These are phyloP conservation scores for Spongiforma sp. DNA, from an alignment of 1,284 basidiomycete species.

Conservation along the genomic window DNA sequence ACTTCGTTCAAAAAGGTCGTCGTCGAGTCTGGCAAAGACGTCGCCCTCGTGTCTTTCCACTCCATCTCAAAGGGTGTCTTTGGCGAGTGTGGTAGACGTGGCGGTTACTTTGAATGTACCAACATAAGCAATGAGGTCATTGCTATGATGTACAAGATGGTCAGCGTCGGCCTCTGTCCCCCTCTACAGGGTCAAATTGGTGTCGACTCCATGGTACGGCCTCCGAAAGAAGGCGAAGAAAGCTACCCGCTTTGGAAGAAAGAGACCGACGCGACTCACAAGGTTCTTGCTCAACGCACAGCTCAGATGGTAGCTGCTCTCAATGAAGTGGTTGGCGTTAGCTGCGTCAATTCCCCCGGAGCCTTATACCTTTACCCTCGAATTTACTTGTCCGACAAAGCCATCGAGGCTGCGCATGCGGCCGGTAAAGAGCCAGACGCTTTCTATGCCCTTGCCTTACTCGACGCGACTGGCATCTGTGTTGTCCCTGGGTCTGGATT, in stretches of 20 bases:
- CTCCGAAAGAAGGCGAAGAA: constrained; percentile 76
- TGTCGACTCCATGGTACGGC: constrained; percentile 89
- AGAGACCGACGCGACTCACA: constrained; percentile 83
- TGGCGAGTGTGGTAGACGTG: constrained; percentile 93
- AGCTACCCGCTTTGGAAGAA: constrained; percentile 80
- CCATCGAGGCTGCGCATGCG: constrained; percentile 72
- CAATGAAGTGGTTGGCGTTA: constrained; percentile 80
- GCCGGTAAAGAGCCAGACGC: constrained; percentile 84
- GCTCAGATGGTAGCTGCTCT: constrained; percentile 77
- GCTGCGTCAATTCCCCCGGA: constrained; percentile 88
- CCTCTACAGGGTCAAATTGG: constrained; percentile 90
- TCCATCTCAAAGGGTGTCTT: constrained; percentile 94
- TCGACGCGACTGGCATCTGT: constrained; percentile 93
- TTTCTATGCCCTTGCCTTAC: constrained; percentile 83
- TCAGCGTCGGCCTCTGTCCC: constrained; percentile 87
- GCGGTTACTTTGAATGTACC: constrained; percentile 91
- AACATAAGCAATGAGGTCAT: constrained; percentile 81
- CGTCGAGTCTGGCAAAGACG: constrained; percentile 59
- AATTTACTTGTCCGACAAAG: constrained; percentile 73
- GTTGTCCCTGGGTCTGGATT: constrained; percentile 93
- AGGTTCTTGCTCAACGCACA: constrained; percentile 75
- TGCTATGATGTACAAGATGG: constrained; percentile 95
- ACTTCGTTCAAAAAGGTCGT: constrained; percentile 92
- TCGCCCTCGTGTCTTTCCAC: constrained; percentile 93
- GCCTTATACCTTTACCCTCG: constrained; percentile 89